These are phyloP conservation scores for Lipomyces yamanashiensis DNA, from an alignment of 805 yeast species.

Conservation along the genomic window DNA sequence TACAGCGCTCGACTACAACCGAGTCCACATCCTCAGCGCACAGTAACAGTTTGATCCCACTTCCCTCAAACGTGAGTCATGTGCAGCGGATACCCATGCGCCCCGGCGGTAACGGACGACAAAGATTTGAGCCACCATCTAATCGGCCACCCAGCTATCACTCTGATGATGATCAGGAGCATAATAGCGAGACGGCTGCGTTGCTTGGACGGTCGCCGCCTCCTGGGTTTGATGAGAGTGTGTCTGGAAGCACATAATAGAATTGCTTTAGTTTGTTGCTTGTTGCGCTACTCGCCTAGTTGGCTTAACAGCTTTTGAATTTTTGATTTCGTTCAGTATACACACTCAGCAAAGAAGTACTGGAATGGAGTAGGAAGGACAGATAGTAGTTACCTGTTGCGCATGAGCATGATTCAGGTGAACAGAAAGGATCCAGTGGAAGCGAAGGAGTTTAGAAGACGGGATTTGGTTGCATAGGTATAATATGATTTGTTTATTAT, in stretches of 20 bases:
- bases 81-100: constrained; percentile 11
- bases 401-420: neutral
- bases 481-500: neutral
- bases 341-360: neutral
- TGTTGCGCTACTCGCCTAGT: neutral
- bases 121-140: constrained; percentile 27
- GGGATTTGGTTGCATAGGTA: neutral
- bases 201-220: constrained; percentile 36
- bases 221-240: constrained; percentile 33
- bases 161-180: constrained; percentile 27
- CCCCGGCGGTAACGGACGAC: neutral
- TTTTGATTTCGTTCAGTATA: neutral
- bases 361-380: too few relatives aligned
- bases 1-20: constrained; percentile 1
- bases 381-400: too few relatives aligned
- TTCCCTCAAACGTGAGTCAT: constrained; percentile 3
- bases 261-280: neutral
- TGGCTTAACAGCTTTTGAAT: neutral
- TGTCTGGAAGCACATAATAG: neutral
- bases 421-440: neutral
- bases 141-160: constrained; percentile 35
- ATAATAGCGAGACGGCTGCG: constrained; percentile 29
- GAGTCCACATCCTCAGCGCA: constrained; percentile 4
- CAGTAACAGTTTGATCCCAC: constrained; percentile 3
- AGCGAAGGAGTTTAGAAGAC: neutral